Evolutionary conservation across 495 filamentous ascomycete genomes (phyloP).

Genomic region (Evansstolkia leycettana): DNA sequence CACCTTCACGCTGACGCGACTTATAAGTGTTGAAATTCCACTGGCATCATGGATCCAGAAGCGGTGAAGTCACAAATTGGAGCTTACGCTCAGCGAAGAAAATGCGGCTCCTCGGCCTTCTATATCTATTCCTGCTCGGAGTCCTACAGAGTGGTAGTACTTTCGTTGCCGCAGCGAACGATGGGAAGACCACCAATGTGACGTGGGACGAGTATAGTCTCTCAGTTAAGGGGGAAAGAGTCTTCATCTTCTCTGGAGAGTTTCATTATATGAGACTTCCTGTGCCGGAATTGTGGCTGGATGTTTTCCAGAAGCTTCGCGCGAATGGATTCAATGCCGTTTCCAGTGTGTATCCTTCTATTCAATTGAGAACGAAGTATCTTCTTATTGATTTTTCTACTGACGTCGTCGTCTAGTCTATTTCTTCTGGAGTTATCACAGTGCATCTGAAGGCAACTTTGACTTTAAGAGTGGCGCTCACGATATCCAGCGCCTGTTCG

Average conservation of each 20-base stretch:
- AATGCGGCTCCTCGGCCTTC: neutral
- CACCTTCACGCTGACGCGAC: no score
- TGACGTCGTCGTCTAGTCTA: slow-evolving; percentile 23
- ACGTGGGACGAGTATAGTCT: slow-evolving; percentile 49
- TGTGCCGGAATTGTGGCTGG: slow-evolving; percentile 46
- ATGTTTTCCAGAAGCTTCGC: slow-evolving; percentile 51
- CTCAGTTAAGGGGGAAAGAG: slow-evolving; percentile 39
- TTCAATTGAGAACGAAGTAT: no score
- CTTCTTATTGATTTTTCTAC: slow-evolving; percentile 1
- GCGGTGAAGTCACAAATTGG: no score
- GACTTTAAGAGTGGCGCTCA: slow-evolving; percentile 46
- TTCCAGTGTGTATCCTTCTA: slow-evolving; percentile 8
- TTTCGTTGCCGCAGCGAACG: neutral
- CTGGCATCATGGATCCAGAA: no score
- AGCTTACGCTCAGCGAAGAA: no score
- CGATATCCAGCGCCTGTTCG: slow-evolving; percentile 39
- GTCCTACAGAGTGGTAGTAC: neutral
- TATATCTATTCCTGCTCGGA: neutral
- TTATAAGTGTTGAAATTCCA: no score
- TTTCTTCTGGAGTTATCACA: slow-evolving; percentile 47
- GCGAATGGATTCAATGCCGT: slow-evolving; percentile 45
- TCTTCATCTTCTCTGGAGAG: slow-evolving; percentile 47
- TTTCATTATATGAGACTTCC: slow-evolving; percentile 47
- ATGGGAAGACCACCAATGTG: neutral
- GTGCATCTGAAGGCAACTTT: slow-evolving; percentile 30